phyloP scores from a whole-genome alignment of 371 early-diverging fungal genomes.

The Syncephalastrum contaminatum region DNA sequence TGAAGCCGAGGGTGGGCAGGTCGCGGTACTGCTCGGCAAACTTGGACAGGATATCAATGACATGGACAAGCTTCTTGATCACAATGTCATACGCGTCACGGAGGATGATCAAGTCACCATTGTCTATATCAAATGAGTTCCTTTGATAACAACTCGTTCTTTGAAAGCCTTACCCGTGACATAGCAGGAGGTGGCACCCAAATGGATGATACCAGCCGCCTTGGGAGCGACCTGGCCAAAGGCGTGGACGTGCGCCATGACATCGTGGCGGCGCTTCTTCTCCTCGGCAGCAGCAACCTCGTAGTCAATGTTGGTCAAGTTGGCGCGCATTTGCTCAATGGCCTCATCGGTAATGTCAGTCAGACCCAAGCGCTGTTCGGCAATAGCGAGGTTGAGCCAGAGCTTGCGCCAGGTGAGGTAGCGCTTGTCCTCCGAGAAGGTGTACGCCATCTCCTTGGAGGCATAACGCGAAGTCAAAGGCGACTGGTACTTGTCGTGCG shows the following conservation, averaged over 20 bases:
- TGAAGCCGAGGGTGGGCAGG: constrained; percentile 95
- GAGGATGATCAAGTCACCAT: constrained; percentile 94
- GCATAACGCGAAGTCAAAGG: constrained; percentile 97
- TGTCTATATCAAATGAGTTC: constrained; percentile 54
- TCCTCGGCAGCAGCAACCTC: constrained; percentile 89
- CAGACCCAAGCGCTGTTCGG: constrained; percentile 76
- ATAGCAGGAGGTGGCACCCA: constrained; percentile 97
- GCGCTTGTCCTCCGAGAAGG: constrained; percentile 94
- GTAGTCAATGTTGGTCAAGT: constrained; percentile 90
- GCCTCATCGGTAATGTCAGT: constrained; percentile 70
- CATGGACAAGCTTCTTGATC: constrained; percentile 83
- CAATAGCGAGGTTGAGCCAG: constrained; percentile 92
- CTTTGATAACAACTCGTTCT: too few relatives aligned
- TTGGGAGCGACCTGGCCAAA: constrained; percentile 90
- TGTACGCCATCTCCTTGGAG: constrained; percentile 95
- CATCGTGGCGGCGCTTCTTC: constrained; percentile 94
- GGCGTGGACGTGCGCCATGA: constrained; percentile 98
- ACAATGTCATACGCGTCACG: constrained; percentile 93
- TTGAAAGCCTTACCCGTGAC: constrained; percentile 86
- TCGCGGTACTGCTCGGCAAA: constrained; percentile 83
- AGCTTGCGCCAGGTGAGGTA: constrained; percentile 94
- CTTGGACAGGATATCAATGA: constrained; percentile 73
- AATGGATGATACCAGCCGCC: constrained; percentile 95
- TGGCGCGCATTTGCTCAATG: constrained; percentile 86
- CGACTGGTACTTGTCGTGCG: constrained; percentile 81